Base-by-base conservation (phyloP, 1,284 basidiomycete species). In the Sporisorium reilianum region DNA sequence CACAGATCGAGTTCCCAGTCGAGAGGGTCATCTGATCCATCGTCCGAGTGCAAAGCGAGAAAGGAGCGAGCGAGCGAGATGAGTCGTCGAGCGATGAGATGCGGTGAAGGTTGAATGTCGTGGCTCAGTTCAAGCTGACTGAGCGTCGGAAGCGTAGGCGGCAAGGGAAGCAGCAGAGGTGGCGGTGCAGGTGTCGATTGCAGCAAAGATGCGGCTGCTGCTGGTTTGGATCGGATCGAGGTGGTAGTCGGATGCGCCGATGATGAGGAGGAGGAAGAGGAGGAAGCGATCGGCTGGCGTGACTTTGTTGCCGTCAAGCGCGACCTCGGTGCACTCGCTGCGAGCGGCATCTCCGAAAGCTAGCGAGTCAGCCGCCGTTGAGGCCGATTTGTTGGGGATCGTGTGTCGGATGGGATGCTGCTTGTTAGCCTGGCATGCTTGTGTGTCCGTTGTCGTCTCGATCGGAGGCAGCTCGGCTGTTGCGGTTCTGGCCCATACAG, bases 1-100 rank as follows among this genome's bases (percentile, higher is more conserved):
- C 68, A 76, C 34, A 76, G 49, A 32, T 76, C 74, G 25, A 68
- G 48, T 44, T 76, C 74, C 60, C 64, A 65, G 25, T 67, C 57
- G 7, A 55, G 23, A 3, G 68, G 55, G 36, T 76, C 61, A 22
- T 1, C 61, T 22, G 7, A 8, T 7, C 5, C 26, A 32, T 46
- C 5, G 10, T 64, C 58, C 12, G 52, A 25, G 18, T 53, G 45
- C 3, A 75, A 30, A 14, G 55, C 38, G 28, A 76, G 61, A 42
- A 58, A 72, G 40, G 64, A 62, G 57, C 65, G 66, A 20, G 74
- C 74, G 11, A 76, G 41, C 9, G 61, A 62, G 25, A 65, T 23
- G 23, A 76, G 62, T 18, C 74, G 54, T 20, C 61, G 55, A n/a
- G 59, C 61, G 26, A 76, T 54, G 18, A 67, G 55, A 20, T 64